Evolutionary conservation across 306 rosid species (phyloP).

Genomic region (Acacia confusa): DNA sequence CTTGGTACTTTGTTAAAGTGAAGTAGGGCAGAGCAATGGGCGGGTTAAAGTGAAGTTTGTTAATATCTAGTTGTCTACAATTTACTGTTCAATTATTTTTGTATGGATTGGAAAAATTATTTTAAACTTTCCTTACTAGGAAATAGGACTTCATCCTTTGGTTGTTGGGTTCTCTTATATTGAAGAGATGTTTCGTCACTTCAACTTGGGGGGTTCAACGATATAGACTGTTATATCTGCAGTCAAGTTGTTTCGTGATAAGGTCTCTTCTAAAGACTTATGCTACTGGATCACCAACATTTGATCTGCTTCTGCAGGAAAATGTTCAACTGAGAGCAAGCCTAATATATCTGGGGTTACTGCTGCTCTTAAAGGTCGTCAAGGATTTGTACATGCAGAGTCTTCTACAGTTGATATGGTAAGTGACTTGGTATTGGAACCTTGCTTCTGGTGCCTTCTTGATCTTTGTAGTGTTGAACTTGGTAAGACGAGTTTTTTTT

Average conservation of each 20-base stretch:
- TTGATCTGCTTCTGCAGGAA: conserved; percentile 44
- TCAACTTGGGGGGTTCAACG: conserved; percentile 34
- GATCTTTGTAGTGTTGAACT: background rate
- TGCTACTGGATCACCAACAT: conserved; percentile 30
- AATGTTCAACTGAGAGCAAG: conserved; percentile 37
- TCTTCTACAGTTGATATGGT: conserved; percentile 54
- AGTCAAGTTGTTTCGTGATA: conserved; percentile 31
- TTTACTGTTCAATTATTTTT: conserved; percentile 15
- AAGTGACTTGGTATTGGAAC: conserved; percentile 28
- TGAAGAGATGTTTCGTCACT: conserved; percentile 36
- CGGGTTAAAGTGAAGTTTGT: conserved; percentile 32
- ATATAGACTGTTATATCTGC: conserved; percentile 38
- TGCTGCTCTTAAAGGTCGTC: conserved; percentile 44
- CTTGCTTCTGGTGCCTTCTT: background rate
- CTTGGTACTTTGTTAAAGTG: conserved; percentile 21
- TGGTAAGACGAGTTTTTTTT: too few species aligned
- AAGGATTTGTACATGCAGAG: conserved; percentile 33
- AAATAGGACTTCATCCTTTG: conserved; percentile 33
- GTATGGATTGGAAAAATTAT: conserved; percentile 33
- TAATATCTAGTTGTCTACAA: background rate
- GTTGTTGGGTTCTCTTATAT: conserved; percentile 29
- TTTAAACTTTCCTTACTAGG: conserved; percentile 11
- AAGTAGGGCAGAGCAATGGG: too few species aligned
- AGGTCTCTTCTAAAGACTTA: conserved; percentile 8
- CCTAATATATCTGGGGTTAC: conserved; percentile 53